Evolutionary conservation across 345 rosid species (phyloP), one percentile per base, ranked within the genome.

Genomic region (Jatropha curcas): DNA sequence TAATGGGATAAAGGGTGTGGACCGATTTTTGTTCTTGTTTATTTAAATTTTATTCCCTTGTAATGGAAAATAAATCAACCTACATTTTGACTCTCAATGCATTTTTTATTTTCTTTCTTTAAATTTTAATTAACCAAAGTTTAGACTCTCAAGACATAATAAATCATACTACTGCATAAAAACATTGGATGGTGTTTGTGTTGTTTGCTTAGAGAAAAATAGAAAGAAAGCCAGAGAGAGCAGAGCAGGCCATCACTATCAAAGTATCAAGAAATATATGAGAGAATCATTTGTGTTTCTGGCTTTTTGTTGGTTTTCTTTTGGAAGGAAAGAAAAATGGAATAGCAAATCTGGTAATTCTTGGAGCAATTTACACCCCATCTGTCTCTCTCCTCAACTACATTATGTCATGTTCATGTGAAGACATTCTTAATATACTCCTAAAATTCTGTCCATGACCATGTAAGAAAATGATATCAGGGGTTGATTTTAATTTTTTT

Each of bases 291-390:
- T 51, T 35, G 7, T n/a, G 71, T 67, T 73, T 51, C 56, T 52
- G 13, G 60, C 68, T 22, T 65, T 82, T 85, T 77, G 79, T 77
- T 73, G 77, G 77, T 66, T 78, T 73, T 82, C 79, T 65, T 66
- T 83, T 75, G 83, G 85, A 83, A 74, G 67, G 45, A 72, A 45
- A 65, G 39, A 41, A 39, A 41, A 76, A 55, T 50, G 60, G 79
- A 77, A 65, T 59, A 57, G 65, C 43, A 13, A 25, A 63, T 70
- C 74, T 39, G 77, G 76, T 77, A 75, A 68, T 13, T 62, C 72
- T 80, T 68, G 84, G 73, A 65, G 51, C 70, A 68, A 50, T 28
- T 50, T 62, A 34, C 43, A 3, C 48, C 20, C 61, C 56, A 13
- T 65, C 53, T 72, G 74, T 71, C 74, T 61, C 70, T 71, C 68